Evolutionary conservation across 768 basidiomycete genomes (phyloP).

Genomic region (Agaricus sinodeliciosus): DNA sequence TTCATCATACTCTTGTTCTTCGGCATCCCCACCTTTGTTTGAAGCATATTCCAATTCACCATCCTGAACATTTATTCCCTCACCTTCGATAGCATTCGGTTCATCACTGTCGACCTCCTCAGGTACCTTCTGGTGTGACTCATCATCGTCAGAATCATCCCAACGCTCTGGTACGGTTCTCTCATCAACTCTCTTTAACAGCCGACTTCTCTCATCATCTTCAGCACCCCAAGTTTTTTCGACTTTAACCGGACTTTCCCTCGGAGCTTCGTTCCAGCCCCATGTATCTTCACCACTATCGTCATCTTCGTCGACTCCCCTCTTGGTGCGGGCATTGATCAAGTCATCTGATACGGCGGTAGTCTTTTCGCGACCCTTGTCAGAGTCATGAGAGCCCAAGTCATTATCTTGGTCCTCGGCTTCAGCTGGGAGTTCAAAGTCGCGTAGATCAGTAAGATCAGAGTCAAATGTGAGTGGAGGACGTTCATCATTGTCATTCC

Average conservation of each 20-base stretch:
- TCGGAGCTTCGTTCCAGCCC: conserved; percentile 4
- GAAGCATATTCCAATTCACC: not conserved
- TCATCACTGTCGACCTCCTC: not conserved
- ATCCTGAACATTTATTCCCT: not conserved
- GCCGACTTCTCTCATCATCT: not conserved
- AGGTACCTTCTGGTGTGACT: not conserved
- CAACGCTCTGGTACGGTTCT: not conserved
- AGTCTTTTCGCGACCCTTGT: no score
- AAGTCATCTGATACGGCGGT: no score
- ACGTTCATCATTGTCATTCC: not conserved
- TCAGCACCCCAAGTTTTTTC: not conserved
- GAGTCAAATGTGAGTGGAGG: no score
- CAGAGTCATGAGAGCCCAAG: not conserved
- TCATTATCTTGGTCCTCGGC: not conserved
- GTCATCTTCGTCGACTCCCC: not conserved
- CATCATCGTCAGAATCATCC: not conserved
- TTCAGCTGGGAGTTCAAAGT: not conserved
- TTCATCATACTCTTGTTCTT: not conserved
- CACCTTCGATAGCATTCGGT: not conserved
- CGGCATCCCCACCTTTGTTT: not conserved
- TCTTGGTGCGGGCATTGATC: not conserved
- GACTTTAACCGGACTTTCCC: not conserved
- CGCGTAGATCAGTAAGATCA: no score
- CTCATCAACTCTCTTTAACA: not conserved
- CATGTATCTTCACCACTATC: conserved; percentile 1